A percentile compares a stretch with the other conserved stretches of the same genome.
Conservation (phyloP, 2,329 filamentous ascomycete species). For the Teratosphaeria epicoccoides region DNA sequence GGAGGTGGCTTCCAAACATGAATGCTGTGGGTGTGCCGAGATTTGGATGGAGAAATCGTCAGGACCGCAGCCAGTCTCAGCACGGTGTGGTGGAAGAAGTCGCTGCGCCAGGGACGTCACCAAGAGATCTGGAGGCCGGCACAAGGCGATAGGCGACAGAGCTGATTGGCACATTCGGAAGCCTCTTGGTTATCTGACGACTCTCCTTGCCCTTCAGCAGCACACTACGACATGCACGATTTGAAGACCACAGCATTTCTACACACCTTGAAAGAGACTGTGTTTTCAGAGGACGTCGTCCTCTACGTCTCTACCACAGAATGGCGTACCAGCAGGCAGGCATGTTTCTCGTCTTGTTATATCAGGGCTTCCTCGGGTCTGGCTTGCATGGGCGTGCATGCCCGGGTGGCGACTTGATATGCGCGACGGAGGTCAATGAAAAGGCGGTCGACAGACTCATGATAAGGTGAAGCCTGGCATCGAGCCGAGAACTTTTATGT, state of each 20-base stretch:
- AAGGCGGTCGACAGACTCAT: no score
- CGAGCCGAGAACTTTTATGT: no score
- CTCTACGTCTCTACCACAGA: neutral
- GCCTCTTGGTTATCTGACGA: neutral
- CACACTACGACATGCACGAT: neutral
- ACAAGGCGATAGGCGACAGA: conserved; percentile 7
- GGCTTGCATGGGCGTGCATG: no score
- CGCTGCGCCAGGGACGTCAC: conserved; percentile 5
- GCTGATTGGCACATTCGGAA: neutral
- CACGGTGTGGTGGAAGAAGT: conserved; percentile 14
- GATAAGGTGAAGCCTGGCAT: no score
- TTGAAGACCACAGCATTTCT: neutral
- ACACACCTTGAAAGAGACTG: neutral
- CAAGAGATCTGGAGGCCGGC: conserved; percentile 22
- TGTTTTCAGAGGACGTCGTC: neutral
- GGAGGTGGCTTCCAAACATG: conserved; percentile 15
- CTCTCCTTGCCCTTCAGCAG: neutral
- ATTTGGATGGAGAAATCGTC: conserved; percentile 15
- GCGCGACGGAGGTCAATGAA: no score
- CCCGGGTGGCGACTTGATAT: no score
- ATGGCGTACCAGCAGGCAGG: neutral
- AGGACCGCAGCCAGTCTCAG: conserved; percentile 2
- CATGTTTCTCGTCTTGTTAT: neutral
- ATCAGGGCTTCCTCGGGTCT: no score
- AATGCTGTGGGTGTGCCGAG: conserved; percentile 11